phyloP scores from a whole-genome alignment of 306 rosid genomes.

The Gynostemma pentaphyllum region DNA sequence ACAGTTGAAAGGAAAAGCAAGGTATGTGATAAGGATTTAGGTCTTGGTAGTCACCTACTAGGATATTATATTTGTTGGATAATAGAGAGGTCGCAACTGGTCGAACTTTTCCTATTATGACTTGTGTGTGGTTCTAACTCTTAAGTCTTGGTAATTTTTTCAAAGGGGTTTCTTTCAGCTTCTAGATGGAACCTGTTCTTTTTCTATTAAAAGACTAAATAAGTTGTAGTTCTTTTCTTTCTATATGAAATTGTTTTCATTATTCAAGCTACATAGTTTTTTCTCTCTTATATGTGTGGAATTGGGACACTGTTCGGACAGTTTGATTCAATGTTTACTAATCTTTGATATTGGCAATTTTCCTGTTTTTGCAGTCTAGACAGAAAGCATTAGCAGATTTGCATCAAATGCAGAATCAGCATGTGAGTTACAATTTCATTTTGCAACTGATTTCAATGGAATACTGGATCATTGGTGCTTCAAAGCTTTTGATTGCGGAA shows the following conservation, averaged over 20 bases:
- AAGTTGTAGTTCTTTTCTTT: too few relatives aligned
- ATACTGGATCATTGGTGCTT: neutral
- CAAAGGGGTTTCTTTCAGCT: neutral
- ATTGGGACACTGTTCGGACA: neutral
- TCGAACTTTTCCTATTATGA: neutral
- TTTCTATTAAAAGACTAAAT: too few relatives aligned
- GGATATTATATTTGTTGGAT: neutral
- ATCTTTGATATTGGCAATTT: neutral
- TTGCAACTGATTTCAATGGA: neutral
- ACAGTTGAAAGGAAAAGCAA: neutral
- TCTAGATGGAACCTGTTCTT: neutral
- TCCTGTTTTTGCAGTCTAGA: slow-evolving; percentile 16
- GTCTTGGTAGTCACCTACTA: neutral
- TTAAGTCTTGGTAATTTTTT: neutral
- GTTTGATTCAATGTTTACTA: neutral
- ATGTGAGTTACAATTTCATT: slow-evolving; percentile 12
- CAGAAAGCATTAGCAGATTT: slow-evolving; percentile 16
- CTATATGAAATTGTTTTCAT: neutral
- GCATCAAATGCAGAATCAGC: slow-evolving; percentile 1
- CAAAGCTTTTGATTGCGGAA: neutral
- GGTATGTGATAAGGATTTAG: neutral
- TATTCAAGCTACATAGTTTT: neutral
- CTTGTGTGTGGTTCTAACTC: too few relatives aligned
- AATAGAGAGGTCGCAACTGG: neutral
- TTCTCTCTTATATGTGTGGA: neutral